These are phyloP conservation scores for Fusarium incarnatum DNA, from an alignment of 2,329 filamentous ascomycete species.

Conservation along the genomic window DNA sequence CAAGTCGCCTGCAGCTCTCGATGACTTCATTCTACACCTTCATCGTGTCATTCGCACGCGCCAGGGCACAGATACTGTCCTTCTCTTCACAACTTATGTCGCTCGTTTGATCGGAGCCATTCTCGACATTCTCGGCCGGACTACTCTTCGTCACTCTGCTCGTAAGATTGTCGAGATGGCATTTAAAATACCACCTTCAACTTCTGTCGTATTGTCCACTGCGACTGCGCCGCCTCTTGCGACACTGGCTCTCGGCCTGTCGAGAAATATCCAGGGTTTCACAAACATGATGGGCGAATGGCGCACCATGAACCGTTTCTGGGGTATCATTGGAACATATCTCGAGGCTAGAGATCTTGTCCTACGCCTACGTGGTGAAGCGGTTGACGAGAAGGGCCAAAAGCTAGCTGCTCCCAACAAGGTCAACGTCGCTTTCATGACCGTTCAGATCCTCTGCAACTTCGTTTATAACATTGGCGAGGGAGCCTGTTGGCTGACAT, in stretches of 20 bases:
- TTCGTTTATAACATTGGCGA: slow-evolving; percentile 81
- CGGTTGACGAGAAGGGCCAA: slow-evolving; percentile 53
- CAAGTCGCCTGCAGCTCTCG: slow-evolving; percentile 49
- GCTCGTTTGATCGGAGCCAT: slow-evolving; percentile 66
- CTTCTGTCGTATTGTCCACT: slow-evolving; percentile 59
- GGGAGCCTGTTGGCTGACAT: slow-evolving; percentile 82
- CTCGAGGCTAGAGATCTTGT: slow-evolving; percentile 70
- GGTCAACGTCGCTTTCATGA: slow-evolving; percentile 65
- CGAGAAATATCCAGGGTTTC: slow-evolving; percentile 68
- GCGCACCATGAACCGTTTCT: slow-evolving; percentile 79
- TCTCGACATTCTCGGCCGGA: slow-evolving; percentile 65
- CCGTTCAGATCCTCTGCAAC: slow-evolving; percentile 76
- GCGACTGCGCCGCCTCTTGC: slow-evolving; percentile 54
- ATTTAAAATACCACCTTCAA: slow-evolving; percentile 62
- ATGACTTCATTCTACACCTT: slow-evolving; percentile 67
- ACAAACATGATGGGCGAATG: slow-evolving; percentile 76
- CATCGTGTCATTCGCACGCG: slow-evolving; percentile 75
- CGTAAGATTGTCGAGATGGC: slow-evolving; percentile 65
- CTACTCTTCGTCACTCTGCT: slow-evolving; percentile 66
- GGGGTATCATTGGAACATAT: slow-evolving; percentile 80
- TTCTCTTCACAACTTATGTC: slow-evolving; percentile 76
- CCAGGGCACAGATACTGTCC: slow-evolving; percentile 74
- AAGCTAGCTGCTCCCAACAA: slow-evolving; percentile 47
- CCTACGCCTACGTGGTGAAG: slow-evolving; percentile 46
- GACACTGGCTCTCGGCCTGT: slow-evolving; percentile 60